These are phyloP conservation scores for Eucalyptus cloeziana DNA, from an alignment of 345 rosid species.

Conservation along the genomic window DNA sequence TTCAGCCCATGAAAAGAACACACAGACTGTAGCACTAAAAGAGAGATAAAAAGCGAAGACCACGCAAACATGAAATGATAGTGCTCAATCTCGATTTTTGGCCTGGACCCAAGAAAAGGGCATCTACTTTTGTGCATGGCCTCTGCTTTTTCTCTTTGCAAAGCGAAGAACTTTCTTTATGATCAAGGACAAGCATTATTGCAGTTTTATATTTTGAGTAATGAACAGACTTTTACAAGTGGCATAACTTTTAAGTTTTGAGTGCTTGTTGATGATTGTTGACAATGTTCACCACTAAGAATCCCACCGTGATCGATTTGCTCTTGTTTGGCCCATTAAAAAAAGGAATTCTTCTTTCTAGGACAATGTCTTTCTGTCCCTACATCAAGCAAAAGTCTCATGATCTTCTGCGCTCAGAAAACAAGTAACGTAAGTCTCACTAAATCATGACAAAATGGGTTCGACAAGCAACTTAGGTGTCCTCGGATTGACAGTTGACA, in stretches of 20 bases:
- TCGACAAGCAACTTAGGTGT: not conserved
- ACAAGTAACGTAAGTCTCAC: not conserved
- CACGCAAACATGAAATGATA: not conserved
- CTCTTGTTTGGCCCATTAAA: not conserved
- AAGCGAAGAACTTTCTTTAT: not conserved
- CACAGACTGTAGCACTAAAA: not conserved
- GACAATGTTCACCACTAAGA: not conserved
- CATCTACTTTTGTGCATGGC: not conserved
- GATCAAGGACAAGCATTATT: not conserved
- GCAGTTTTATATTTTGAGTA: not conserved
- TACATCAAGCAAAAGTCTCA: not conserved
- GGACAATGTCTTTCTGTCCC: not conserved
- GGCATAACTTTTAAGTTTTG: not conserved
- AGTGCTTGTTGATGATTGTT: not conserved
- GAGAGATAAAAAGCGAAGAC: not conserved
- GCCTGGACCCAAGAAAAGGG: not conserved
- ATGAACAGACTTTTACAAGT: not conserved
- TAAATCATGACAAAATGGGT: not conserved
- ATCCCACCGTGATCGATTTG: not conserved
- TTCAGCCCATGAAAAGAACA: not conserved
- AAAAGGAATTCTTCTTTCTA: not conserved
- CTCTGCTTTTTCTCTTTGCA: not conserved
- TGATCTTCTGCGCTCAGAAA: not conserved
- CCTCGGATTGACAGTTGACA: not conserved
- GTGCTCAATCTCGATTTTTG: not conserved